A percentile compares a stretch with the other conserved stretches of the same genome.
Evolutionary conservation across 2,329 filamentous ascomycete species (phyloP).

Genomic region (Cephalotrichum gorgonifer): DNA sequence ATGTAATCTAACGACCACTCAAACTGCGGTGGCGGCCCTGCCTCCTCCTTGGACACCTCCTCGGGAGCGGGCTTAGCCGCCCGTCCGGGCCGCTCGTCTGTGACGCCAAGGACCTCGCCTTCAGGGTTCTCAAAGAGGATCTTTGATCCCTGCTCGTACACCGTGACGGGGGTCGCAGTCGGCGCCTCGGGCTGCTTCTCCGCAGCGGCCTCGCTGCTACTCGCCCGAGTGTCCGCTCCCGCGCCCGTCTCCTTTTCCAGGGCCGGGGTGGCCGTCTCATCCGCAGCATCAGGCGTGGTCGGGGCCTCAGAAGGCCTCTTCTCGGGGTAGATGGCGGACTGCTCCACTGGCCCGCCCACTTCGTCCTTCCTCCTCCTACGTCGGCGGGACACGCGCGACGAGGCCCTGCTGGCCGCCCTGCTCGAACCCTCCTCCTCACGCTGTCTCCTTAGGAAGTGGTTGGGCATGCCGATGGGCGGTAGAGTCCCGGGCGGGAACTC

Average conservation of each 20-base stretch:
- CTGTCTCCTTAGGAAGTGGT: constrained; percentile 71
- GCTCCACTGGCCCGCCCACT: constrained; percentile 72
- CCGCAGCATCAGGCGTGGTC: constrained; percentile 5
- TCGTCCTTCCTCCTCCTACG: constrained; percentile 58
- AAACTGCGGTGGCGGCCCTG: constrained; percentile 4
- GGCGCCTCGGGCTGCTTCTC: neutral
- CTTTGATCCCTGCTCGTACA: constrained; percentile 72
- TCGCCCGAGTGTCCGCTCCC: neutral
- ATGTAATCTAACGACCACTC: constrained; percentile 27
- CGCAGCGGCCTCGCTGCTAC: neutral
- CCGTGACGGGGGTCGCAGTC: constrained; percentile 38
- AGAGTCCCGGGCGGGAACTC: constrained; percentile 59
- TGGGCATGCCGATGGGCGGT: constrained; percentile 60
- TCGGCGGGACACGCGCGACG: constrained; percentile 49
- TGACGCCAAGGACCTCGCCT: constrained; percentile 70
- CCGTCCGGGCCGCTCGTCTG: constrained; percentile 28
- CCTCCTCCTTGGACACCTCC: constrained; percentile 45
- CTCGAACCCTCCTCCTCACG: constrained; percentile 60
- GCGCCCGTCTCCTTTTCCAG: neutral
- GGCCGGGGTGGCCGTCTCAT: neutral
- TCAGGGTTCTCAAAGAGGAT: constrained; percentile 77
- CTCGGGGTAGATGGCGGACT: constrained; percentile 78
- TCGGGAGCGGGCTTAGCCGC: constrained; percentile 69
- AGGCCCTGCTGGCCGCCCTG: constrained; percentile 44
- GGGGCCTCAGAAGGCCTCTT: neutral